Conservation (phyloP, 2,329 filamentous ascomycete species). For the Decorospora gaudefroyi region DNA sequence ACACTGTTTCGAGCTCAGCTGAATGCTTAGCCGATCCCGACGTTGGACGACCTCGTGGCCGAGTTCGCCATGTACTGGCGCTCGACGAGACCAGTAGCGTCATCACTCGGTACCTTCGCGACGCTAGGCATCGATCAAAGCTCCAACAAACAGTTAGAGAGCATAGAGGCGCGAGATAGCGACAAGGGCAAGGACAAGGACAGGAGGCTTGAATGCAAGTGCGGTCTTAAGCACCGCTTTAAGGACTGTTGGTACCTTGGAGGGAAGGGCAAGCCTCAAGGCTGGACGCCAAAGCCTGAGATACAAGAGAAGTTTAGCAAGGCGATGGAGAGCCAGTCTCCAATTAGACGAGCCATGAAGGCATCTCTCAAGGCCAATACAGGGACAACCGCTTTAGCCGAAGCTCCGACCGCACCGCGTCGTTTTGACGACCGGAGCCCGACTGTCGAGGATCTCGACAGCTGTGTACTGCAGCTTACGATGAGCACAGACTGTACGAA, state of each 20-base stretch:
- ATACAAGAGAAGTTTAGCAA: slow-evolving; percentile 5
- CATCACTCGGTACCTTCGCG: slow-evolving; percentile 6
- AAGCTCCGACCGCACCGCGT: not conserved
- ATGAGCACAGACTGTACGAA: slow-evolving; percentile 8
- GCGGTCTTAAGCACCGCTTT: slow-evolving; percentile 4
- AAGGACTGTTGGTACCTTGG: slow-evolving; percentile 6
- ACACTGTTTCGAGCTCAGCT: not conserved
- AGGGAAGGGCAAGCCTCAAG: slow-evolving; percentile 5
- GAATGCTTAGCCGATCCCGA: not conserved
- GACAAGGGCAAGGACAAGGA: too few relatives aligned
- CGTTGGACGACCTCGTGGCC: slow-evolving; percentile 5
- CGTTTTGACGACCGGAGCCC: slow-evolving; percentile 3
- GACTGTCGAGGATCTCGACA: slow-evolving; percentile 1
- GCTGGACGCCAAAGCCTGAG: slow-evolving; percentile 7
- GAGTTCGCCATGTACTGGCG: slow-evolving; percentile 8
- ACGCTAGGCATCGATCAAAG: slow-evolving; percentile 6
- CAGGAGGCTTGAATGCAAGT: slow-evolving; percentile 1
- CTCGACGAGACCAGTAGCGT: slow-evolving; percentile 6
- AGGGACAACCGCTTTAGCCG: not conserved
- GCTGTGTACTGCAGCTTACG: slow-evolving; percentile 5
- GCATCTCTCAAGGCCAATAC: slow-evolving; percentile 2
- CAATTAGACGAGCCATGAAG: slow-evolving; percentile 5
- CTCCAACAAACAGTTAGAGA: not conserved
- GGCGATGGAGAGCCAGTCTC: slow-evolving; percentile 5
- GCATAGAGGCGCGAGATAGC: slow-evolving; percentile 1